Base-by-base conservation (phyloP, 208 protist species). In the Acanthamoeba castellanii region DNA sequence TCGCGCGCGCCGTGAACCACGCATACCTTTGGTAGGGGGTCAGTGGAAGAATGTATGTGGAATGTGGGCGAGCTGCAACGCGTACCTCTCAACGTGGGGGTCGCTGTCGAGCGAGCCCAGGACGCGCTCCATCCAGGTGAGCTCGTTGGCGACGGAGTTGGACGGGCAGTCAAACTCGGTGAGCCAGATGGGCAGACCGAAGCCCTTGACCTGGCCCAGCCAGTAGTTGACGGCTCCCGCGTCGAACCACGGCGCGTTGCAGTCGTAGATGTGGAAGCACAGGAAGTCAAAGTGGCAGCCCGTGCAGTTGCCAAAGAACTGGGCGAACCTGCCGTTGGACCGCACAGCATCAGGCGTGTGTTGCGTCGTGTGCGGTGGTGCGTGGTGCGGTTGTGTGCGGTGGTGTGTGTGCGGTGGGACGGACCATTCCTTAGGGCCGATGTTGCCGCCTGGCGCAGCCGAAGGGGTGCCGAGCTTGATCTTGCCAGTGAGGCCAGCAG, bases 271-370 rank as follows among this genome's bases (percentile, higher is more conserved):
- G 42, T 82, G 74, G 42, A 55, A 82, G 74, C 37, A 42, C 74
- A 82, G 74, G 74, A 82, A 82, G 74, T 82, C 74, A 82, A 82
- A 82, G 74, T 82, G 74, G 42, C 74, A 82, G n/a, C 74, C 74
- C 30, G 74, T 82, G 74, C 74, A 82, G 25, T 82, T 82, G 74
- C 37, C 37, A 16, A 82, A 82, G 74, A 82, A 82, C 74, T 82
- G 37, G 37, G 18, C 50, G 37, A 82, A 82, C 74, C 74, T 82
- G 74, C 16, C 1, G 25, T 9, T 11, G 32, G 7, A 78, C 16
- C 37, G n/a, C n/a, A 78, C 9, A 2, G 37, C 22, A 11, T 9
- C 3, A 74, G 8, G 64, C 64, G 18, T 22, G 11, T 30, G 11
- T 3, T 27, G 14, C 9, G 22, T 22, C 5, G 57, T 27, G 20